These are phyloP conservation scores for Ehretia macrophylla DNA, from an alignment of 257 asterid genomes.

Conservation along the genomic window DNA sequence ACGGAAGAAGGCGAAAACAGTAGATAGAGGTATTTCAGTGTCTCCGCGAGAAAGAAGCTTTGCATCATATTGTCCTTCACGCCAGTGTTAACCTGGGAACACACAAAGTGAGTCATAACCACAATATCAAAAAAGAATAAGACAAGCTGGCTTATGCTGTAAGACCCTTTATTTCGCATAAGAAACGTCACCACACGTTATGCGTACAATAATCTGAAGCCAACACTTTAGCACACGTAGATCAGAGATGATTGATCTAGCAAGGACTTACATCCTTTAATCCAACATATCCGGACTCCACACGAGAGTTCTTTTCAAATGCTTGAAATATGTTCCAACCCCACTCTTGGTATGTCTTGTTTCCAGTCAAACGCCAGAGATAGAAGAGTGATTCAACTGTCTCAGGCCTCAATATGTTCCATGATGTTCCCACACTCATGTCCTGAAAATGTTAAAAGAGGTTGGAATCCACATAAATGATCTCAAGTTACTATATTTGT, in stretches of 20 bases:
- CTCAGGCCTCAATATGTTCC: conserved; percentile 99
- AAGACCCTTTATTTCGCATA: no score
- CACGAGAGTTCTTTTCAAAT: conserved; percentile 92
- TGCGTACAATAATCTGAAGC: no score
- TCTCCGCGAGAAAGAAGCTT: conserved; percentile 97
- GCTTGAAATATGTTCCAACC: conserved; percentile 99
- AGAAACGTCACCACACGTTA: background rate
- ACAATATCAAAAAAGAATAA: background rate
- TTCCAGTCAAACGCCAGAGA: conserved; percentile 98
- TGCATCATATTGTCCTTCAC: conserved; percentile 99
- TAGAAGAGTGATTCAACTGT: conserved; percentile 97
- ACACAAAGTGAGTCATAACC: conserved; percentile 8
- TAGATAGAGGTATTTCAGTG: conserved; percentile 93
- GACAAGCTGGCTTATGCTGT: background rate
- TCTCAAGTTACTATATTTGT: background rate
- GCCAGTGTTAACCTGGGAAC: conserved; percentile 81
- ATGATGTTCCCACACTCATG: conserved; percentile 97
- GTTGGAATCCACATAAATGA: conserved; percentile 1
- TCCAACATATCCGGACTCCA: conserved; percentile 93
- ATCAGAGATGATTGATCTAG: background rate
- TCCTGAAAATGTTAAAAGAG: conserved; percentile 42
- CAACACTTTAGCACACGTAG: no score
- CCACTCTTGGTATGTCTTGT: conserved; percentile 98
- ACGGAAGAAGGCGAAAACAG: conserved; percentile 94
- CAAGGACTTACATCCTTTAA: conserved; percentile 69